Percentiles rank a stretch among this genome's conserved stretches.
phyloP scores from a whole-genome alignment of 2,329 filamentous ascomycete species.

The Ambrosiella cleistominuta region DNA sequence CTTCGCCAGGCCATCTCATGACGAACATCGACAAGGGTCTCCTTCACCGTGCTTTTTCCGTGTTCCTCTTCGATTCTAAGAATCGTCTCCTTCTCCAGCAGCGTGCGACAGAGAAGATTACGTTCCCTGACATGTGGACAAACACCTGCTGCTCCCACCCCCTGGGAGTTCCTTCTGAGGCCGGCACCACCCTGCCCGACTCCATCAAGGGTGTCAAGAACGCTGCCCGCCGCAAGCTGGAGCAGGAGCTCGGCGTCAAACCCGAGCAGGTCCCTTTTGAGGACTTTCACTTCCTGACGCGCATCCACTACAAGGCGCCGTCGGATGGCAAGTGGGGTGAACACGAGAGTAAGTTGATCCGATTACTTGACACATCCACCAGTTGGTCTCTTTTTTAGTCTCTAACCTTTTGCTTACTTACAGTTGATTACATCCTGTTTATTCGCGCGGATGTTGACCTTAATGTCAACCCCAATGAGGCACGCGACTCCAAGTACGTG shows the following conservation, averaged over 20 bases:
- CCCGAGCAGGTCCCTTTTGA: constrained; percentile 75
- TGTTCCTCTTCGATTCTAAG: constrained; percentile 90
- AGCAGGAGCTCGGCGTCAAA: constrained; percentile 90
- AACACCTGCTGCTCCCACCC: constrained; percentile 99
- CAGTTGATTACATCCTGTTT: constrained; percentile 97
- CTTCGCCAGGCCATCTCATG: constrained; percentile 71
- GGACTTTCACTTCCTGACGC: constrained; percentile 80
- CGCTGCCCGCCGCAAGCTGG: constrained; percentile 80
- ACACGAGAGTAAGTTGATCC: constrained; percentile 69
- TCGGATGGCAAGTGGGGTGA: constrained; percentile 98
- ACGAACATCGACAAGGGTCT: constrained; percentile 94
- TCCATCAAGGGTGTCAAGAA: constrained; percentile 75
- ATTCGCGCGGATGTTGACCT: constrained; percentile 87
- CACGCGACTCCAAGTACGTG: constrained; percentile 69
- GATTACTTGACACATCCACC: neutral
- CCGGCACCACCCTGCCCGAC: constrained; percentile 61
- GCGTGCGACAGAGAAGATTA: constrained; percentile 91
- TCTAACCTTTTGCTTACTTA: neutral
- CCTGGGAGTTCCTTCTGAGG: constrained; percentile 78
- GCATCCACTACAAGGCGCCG: constrained; percentile 96
- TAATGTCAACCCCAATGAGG: constrained; percentile 71
- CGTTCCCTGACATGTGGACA: constrained; percentile 98
- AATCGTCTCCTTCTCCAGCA: constrained; percentile 91
- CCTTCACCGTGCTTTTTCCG: constrained; percentile 90
- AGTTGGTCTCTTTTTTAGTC: neutral